These are phyloP conservation scores for Penicillium nordicum DNA, from an alignment of 2,329 filamentous ascomycete genomes.

Conservation along the genomic window DNA sequence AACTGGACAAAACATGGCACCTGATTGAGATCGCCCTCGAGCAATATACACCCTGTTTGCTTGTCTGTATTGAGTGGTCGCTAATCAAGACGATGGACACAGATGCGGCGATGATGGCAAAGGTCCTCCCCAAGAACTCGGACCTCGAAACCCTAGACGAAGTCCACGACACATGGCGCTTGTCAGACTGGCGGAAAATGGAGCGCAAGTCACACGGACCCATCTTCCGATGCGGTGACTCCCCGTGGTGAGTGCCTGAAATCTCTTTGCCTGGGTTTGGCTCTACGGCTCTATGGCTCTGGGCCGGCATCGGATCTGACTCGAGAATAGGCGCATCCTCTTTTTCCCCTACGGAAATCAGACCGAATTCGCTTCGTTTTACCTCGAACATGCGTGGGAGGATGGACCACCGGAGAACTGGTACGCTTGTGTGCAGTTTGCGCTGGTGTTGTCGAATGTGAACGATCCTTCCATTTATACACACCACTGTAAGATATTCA, in stretches of 20 bases:
- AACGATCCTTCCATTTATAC: slow-evolving; percentile 82
- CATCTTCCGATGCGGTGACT: slow-evolving; percentile 77
- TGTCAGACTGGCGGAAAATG: slow-evolving; percentile 75
- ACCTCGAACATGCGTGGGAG: slow-evolving; percentile 90
- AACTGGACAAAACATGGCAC: not conserved
- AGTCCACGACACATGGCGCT: slow-evolving; percentile 76
- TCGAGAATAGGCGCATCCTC: slow-evolving; percentile 70
- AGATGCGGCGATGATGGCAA: slow-evolving; percentile 83
- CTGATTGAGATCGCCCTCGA: not conserved
- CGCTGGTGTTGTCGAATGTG: slow-evolving; percentile 88
- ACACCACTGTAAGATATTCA: slow-evolving; percentile 58
- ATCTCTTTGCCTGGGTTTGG: slow-evolving; percentile 4
- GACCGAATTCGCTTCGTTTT: slow-evolving; percentile 88
- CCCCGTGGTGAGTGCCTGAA: slow-evolving; percentile 67
- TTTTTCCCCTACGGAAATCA: slow-evolving; percentile 97
- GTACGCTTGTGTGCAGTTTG: slow-evolving; percentile 96
- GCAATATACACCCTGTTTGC: not conserved
- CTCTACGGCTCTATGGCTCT: not conserved
- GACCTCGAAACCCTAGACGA: slow-evolving; percentile 80
- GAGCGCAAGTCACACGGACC: slow-evolving; percentile 83
- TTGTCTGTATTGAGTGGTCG: not conserved
- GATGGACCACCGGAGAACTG: slow-evolving; percentile 78
- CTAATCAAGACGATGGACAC: slow-evolving; percentile 12
- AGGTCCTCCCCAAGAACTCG: slow-evolving; percentile 70
- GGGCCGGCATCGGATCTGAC: slow-evolving; percentile 21